A percentile compares a stretch with the other conserved stretches of the same genome.
Evolutionary conservation across 192 early-diverging fungal genomes (phyloP).

Genomic region (Obelidium mucronatum): DNA sequence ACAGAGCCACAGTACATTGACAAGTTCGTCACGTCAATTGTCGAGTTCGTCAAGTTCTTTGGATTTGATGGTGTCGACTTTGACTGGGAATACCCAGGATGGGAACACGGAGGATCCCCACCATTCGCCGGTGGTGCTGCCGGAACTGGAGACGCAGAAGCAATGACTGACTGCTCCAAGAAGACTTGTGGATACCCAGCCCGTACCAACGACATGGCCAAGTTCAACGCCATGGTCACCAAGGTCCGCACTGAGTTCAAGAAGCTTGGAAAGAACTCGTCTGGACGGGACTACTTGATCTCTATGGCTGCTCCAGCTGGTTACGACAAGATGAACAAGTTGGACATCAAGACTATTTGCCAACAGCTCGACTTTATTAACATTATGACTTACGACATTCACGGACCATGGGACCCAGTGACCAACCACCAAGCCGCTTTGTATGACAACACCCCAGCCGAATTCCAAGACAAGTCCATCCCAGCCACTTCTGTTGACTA

Average conservation of each 20-base stretch:
- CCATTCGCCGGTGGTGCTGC: conserved; percentile 29
- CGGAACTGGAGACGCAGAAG: conserved; percentile 31
- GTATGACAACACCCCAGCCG: conserved; percentile 35
- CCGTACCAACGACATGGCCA: conserved; percentile 18
- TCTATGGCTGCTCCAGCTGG: conserved; percentile 34
- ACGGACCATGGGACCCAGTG: conserved; percentile 29
- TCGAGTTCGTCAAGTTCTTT: conserved; percentile 27
- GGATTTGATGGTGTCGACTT: conserved; percentile 47
- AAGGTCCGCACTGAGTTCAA: conserved; percentile 11
- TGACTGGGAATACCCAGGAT: conserved; percentile 49
- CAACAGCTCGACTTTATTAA: conserved; percentile 33
- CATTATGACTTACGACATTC: conserved; percentile 43
- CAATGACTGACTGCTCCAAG: conserved; percentile 40
- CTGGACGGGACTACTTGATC: conserved; percentile 1
- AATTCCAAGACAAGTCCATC: neutral
- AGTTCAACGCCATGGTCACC: conserved; percentile 15
- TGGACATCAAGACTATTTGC: conserved; percentile 29
- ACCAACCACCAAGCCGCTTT: conserved; percentile 40
- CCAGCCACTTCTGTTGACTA: conserved; percentile 2
- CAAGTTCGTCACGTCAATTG: conserved; percentile 40
- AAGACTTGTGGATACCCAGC: conserved; percentile 27
- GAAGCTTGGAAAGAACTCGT: neutral
- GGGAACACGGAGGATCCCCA: too few species aligned
- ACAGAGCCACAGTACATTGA: conserved; percentile 34
- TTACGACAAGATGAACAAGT: conserved; percentile 38